Conservation (phyloP, 768 basidiomycete species). For the Amanita polypyramis region DNA sequence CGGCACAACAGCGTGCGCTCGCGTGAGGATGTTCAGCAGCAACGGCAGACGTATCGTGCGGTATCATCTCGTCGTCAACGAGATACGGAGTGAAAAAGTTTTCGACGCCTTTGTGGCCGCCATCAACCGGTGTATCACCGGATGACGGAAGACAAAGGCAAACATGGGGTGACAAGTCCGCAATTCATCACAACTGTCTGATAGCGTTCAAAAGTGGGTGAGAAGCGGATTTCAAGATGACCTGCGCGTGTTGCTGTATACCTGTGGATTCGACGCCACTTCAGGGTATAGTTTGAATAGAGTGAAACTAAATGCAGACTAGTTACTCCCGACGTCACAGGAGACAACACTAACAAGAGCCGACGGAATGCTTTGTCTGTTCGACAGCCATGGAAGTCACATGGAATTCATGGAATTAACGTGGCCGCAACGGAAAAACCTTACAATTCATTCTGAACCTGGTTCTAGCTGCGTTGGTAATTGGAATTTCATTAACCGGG, state of each 20-base stretch:
- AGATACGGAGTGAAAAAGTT: not conserved
- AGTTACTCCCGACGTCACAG: slow-evolving; percentile 1
- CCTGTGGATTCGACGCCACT: not conserved
- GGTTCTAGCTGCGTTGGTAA: not conserved
- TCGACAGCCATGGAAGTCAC: not conserved
- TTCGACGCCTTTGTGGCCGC: slow-evolving; percentile 1
- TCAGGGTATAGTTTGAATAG: not conserved
- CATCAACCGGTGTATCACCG: not conserved
- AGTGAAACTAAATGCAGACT: not conserved
- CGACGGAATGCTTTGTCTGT: not conserved
- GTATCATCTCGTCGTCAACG: not conserved
- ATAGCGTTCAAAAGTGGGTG: not conserved
- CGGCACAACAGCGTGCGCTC: not conserved
- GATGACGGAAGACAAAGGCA: not conserved
- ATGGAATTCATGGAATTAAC: not conserved
- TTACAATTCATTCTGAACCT: not conserved
- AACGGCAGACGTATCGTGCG: not conserved
- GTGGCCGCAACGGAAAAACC: not conserved
- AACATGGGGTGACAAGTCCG: not conserved
- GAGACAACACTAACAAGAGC: not conserved
- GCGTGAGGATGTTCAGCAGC: not conserved
- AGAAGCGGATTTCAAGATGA: not conserved
- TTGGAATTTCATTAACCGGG: not conserved
- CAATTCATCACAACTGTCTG: slow-evolving; percentile 2
- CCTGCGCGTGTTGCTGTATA: not conserved